A percentile compares a stretch with the other conserved stretches of the same genome.
Conservation (phyloP, 345 rosid species). For the Gossypium arboreum region DNA sequence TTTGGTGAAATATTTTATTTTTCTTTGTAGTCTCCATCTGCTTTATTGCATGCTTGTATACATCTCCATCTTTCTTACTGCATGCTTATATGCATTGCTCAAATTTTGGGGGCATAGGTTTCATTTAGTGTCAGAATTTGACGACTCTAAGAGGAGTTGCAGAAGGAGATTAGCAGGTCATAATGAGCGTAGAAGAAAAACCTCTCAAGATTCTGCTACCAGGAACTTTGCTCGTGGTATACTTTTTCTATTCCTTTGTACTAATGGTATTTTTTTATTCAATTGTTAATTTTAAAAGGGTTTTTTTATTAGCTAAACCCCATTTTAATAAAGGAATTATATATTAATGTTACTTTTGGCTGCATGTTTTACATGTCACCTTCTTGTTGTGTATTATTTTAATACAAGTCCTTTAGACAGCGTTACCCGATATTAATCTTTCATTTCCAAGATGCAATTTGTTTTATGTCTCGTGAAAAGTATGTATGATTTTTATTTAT, state of each 20-base stretch:
- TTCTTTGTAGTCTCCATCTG: too few species aligned
- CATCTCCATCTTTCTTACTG: too few species aligned
- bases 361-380: conserved; percentile 15
- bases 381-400: not conserved
- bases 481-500: too few species aligned
- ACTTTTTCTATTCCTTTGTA: too few species aligned
- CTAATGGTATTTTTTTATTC: too few species aligned
- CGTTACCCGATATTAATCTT: not conserved
- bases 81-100: not conserved
- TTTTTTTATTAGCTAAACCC: too few species aligned
- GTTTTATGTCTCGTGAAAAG: not conserved
- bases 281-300: too few species aligned
- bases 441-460: not conserved
- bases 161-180: conserved; percentile 66
- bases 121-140: conserved; percentile 57
- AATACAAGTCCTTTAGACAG: not conserved
- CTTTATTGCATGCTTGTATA: too few species aligned
- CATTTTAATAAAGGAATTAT: not conserved
- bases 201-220: conserved; percentile 34
- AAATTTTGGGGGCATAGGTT: conserved; percentile 32
- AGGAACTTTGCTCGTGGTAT: conserved; percentile 41
- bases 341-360: not conserved
- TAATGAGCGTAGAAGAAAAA: conserved; percentile 67
- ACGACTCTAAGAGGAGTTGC: conserved; percentile 60
- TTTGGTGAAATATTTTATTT: too few species aligned